A percentile compares a stretch with the other conserved stretches of the same genome.
Conservation (phyloP, 208 protist species). For the Porcisia deanei region DNA sequence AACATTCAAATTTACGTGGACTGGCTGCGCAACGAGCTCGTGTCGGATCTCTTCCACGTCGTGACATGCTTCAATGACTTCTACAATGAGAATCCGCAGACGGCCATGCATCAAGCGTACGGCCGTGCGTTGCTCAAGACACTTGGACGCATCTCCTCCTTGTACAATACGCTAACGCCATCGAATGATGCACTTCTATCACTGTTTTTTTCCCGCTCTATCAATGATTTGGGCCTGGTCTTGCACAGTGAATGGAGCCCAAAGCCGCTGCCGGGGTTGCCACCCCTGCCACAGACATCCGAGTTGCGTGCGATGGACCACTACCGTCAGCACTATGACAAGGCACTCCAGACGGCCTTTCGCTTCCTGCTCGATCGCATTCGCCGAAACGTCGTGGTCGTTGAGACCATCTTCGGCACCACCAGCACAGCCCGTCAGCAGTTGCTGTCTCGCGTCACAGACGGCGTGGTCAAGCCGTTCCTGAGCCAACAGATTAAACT, state of each 20-base stretch:
- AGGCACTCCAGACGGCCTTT: conserved; percentile 58
- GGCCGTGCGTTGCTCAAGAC: conserved; percentile 76
- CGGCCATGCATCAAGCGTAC: conserved; percentile 64
- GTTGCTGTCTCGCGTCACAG: conserved; percentile 71
- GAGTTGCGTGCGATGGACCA: conserved; percentile 70
- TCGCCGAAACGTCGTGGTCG: conserved; percentile 74
- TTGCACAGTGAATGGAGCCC: conserved; percentile 76
- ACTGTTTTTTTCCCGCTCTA: conserved; percentile 68
- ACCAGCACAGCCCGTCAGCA: conserved; percentile 78
- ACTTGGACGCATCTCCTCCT: conserved; percentile 66
- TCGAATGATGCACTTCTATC: conserved; percentile 70
- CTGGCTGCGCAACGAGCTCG: conserved; percentile 81
- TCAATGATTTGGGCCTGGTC: conserved; percentile 72
- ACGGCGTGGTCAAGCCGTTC: conserved; percentile 81
- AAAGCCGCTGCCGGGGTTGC: conserved; percentile 51
- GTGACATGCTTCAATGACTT: conserved; percentile 79
- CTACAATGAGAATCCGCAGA: conserved; percentile 58
- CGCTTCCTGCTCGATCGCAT: conserved; percentile 69
- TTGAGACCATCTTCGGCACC: conserved; percentile 84
- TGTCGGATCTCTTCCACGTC: conserved; percentile 78
- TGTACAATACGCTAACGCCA: conserved; percentile 73
- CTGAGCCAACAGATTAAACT: conserved; percentile 80
- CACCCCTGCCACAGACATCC: conserved; percentile 39
- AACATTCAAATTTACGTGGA: conserved; percentile 75
- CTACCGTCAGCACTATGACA: conserved; percentile 55